phyloP scores from a whole-genome alignment of 164 flowering plant genomes.

The Aristolochia fimbriata region DNA sequence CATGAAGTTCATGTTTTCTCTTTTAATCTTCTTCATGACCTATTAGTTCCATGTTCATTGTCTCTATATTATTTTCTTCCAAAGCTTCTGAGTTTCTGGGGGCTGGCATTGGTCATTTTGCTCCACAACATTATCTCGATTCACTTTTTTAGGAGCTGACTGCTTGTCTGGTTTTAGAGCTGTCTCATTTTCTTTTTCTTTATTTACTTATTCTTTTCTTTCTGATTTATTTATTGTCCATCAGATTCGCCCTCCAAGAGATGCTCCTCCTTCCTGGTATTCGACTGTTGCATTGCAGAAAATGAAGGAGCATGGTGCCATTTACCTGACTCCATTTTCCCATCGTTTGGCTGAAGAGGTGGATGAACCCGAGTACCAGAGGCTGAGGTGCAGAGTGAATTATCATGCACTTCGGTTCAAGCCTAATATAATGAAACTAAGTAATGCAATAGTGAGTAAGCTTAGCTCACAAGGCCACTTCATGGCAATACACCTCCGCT shows the following conservation, averaged over 20 bases:
- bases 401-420: constrained; percentile 91
- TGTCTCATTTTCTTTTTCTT: no score
- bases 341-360: constrained; percentile 96
- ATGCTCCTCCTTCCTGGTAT: constrained; percentile 92
- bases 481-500: constrained; percentile 98
- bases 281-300: constrained; percentile 62
- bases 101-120: no score
- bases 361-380: constrained; percentile 86
- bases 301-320: constrained; percentile 95
- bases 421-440: constrained; percentile 78
- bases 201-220: no score
- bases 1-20: no score
- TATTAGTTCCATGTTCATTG: no score
- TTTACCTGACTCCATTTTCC: constrained; percentile 92
- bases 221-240: background rate
- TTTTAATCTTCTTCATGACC: no score
- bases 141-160: no score
- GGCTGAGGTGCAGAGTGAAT: constrained; percentile 93
- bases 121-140: no score
- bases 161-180: no score
- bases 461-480: constrained; percentile 89
- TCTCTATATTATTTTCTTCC: no score
- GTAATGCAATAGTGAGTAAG: constrained; percentile 64
- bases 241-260: constrained; percentile 91
- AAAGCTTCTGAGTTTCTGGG: no score